A percentile compares a stretch with the other conserved stretches of the same genome.
Conservation (phyloP, 768 basidiomycete genomes). For the Amanita inopinata region DNA sequence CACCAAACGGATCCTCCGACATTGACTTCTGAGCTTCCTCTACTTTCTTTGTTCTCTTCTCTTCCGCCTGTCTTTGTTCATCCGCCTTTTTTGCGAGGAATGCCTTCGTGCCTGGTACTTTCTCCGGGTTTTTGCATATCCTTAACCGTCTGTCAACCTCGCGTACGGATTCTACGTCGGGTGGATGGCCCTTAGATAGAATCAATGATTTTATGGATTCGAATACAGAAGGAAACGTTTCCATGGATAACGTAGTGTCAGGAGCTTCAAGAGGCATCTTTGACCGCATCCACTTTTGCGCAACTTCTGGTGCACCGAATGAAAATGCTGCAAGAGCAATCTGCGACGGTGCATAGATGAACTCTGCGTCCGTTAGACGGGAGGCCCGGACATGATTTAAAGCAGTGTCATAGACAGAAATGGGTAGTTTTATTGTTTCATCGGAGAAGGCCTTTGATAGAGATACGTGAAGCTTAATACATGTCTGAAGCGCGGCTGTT, state of each 20-base stretch:
- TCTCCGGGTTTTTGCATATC: conserved; percentile 93
- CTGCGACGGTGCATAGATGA: conserved; percentile 89
- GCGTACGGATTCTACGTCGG: conserved; percentile 78
- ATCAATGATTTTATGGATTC: conserved; percentile 51
- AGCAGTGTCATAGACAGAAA: conserved; percentile 52
- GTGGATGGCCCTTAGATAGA: conserved; percentile 40
- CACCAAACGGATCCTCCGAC: conserved; percentile 66
- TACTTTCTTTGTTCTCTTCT: conserved; percentile 59
- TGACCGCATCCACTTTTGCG: conserved; percentile 48
- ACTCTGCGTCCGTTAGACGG: conserved; percentile 83
- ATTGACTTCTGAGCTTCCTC: conserved; percentile 33
- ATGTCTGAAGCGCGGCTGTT: conserved; percentile 13
- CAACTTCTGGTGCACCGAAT: conserved; percentile 50
- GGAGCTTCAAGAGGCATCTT: conserved; percentile 19
- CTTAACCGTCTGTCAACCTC: conserved; percentile 83
- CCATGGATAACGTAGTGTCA: conserved; percentile 15
- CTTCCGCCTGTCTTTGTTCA: conserved; percentile 58
- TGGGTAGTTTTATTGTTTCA: conserved; percentile 1
- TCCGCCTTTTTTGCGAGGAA: conserved; percentile 65
- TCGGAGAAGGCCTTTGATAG: neutral
- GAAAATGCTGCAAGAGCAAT: conserved; percentile 79
- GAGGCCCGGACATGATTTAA: conserved; percentile 63
- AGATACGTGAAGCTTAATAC: conserved; percentile 1
- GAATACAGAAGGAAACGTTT: conserved; percentile 29
- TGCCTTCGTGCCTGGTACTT: conserved; percentile 82